phyloP scores from a whole-genome alignment of 106 monocot species.

The Alisma plantagoaquatica region DNA sequence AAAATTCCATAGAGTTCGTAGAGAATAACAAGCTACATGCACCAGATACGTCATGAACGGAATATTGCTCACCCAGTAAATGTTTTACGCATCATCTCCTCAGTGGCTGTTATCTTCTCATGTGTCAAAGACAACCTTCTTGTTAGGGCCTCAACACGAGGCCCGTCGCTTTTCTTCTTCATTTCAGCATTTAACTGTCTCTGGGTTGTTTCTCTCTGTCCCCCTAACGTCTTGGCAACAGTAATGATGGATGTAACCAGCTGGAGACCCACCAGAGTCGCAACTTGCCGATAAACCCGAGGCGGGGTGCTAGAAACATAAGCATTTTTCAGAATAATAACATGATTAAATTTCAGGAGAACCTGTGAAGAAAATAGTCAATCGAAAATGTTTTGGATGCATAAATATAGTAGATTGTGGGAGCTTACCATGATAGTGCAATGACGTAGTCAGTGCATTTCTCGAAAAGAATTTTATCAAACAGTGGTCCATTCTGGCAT shows the following conservation, averaged over 20 bases:
- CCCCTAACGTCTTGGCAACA: conserved; percentile 72
- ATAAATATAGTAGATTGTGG: not conserved
- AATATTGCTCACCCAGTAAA: conserved; percentile 64
- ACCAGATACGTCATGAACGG: not conserved
- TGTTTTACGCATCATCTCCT: conserved; percentile 96
- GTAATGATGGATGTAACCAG: conserved; percentile 87
- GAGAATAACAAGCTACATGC: not conserved
- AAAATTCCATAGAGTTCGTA: not conserved
- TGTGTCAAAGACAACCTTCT: conserved; percentile 76
- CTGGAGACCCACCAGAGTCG: conserved; percentile 82
- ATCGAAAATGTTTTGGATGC: not conserved
- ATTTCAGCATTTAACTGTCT: conserved; percentile 95
- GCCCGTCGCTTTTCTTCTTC: conserved; percentile 77
- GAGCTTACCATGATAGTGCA: conserved; percentile 81
- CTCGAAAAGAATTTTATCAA: conserved; percentile 80
- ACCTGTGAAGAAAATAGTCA: not conserved
- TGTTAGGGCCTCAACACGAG: conserved; percentile 83
- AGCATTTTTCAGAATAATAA: not conserved
- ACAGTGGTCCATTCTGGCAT: conserved; percentile 91
- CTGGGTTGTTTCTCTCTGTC: conserved; percentile 96
- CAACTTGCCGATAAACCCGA: conserved; percentile 88
- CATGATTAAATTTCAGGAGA: not conserved
- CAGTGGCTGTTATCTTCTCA: conserved; percentile 63
- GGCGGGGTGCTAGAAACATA: conserved; percentile 70
- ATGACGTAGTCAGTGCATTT: conserved; percentile 91